These are phyloP conservation scores for Candida maris DNA, from an alignment of 805 yeast species.

Conservation along the genomic window DNA sequence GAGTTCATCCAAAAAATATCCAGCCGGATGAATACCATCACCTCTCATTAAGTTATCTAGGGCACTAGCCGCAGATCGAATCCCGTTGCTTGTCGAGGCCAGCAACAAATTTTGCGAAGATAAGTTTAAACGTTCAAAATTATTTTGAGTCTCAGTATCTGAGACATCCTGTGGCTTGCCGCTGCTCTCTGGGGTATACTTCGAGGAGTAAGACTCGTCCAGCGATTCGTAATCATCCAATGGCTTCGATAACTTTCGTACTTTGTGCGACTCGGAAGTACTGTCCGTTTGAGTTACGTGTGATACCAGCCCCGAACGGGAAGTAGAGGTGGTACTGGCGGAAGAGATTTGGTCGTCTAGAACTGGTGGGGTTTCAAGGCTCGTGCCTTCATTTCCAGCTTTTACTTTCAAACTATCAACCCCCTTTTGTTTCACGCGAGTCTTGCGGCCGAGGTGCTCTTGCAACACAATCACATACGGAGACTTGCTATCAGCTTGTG, in stretches of 20 bases:
- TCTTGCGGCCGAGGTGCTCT: neutral
- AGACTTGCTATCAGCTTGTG: neutral
- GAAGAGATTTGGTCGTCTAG: neutral
- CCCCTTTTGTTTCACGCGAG: neutral
- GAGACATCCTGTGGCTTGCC: neutral
- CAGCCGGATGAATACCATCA: conserved; percentile 12
- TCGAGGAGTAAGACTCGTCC: conserved; percentile 16
- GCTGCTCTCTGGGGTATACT: neutral
- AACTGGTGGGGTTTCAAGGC: neutral
- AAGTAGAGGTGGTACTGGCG: neutral
- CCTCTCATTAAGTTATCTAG: conserved; percentile 18
- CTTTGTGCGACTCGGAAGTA: neutral
- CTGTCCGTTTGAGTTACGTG: neutral
- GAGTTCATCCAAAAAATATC: conserved; percentile 19
- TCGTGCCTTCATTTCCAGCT: neutral
- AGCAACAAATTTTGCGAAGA: neutral
- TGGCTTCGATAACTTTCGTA: neutral
- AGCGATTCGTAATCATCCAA: conserved; percentile 8
- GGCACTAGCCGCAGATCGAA: conserved; percentile 3
- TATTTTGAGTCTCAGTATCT: neutral
- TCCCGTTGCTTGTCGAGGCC: neutral
- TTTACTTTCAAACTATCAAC: neutral
- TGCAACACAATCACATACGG: conserved; percentile 1
- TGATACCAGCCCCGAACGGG: neutral
- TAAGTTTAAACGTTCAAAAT: neutral